These are phyloP conservation scores for Dryas drummondii DNA, from an alignment of 306 rosid genomes.

Conservation along the genomic window DNA sequence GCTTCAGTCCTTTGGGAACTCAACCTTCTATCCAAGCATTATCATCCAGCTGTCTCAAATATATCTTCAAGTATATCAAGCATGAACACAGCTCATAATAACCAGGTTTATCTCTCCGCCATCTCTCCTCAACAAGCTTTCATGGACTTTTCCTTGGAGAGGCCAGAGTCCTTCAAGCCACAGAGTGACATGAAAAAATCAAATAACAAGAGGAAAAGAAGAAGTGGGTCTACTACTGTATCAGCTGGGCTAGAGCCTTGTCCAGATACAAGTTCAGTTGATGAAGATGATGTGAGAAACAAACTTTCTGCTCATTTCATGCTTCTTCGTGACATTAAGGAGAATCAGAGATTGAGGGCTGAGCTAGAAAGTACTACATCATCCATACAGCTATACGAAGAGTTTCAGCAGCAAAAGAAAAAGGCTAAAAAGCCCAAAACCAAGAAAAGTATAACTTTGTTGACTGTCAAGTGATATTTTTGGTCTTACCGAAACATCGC, in stretches of 20 bases:
- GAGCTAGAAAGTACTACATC: conserved; percentile 53
- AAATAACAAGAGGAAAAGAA: conserved; percentile 53
- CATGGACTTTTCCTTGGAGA: conserved; percentile 60
- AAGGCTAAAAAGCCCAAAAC: conserved; percentile 25
- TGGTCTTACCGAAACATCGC: neutral
- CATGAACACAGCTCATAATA: conserved; percentile 52
- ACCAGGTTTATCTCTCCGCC: conserved; percentile 56
- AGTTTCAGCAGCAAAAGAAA: conserved; percentile 62
- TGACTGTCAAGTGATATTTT: neutral
- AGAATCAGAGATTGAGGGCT: conserved; percentile 64
- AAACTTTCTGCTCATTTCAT: conserved; percentile 62
- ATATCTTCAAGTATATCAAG: conserved; percentile 60
- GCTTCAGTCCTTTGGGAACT: conserved; percentile 97
- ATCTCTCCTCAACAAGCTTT: conserved; percentile 78
- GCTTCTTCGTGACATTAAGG: conserved; percentile 71
- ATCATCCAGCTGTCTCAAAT: conserved; percentile 71
- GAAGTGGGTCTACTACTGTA: conserved; percentile 34
- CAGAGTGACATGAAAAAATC: conserved; percentile 37
- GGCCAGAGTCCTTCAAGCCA: conserved; percentile 46
- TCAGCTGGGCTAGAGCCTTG: conserved; percentile 33
- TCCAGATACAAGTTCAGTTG: conserved; percentile 25
- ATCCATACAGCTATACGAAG: conserved; percentile 58
- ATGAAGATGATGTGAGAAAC: conserved; percentile 53
- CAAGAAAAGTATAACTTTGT: conserved; percentile 10
- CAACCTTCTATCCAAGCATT: conserved; percentile 70